Conservation (phyloP, 2,329 filamentous ascomycete genomes). For the Xylariaceae sp. region DNA sequence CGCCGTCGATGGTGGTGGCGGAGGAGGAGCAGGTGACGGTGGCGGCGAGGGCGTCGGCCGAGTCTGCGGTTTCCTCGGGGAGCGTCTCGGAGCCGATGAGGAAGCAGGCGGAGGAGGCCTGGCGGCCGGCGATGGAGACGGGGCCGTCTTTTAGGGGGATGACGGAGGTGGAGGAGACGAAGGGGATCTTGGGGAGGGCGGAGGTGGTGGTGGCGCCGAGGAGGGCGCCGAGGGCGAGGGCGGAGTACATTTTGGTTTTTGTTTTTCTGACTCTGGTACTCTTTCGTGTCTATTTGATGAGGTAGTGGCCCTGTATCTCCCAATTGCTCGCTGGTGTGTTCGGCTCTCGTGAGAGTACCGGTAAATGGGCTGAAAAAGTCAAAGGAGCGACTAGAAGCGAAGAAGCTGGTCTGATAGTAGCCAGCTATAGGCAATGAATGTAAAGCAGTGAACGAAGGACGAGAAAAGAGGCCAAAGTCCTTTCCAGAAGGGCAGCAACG, state of each 20-base stretch:
- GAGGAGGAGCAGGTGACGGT: slow-evolving; percentile 45
- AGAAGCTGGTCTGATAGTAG: slow-evolving; percentile 1
- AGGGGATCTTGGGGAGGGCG: slow-evolving; percentile 18
- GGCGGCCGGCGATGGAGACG: background rate
- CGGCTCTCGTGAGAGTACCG: no score
- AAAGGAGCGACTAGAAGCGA: slow-evolving; percentile 1
- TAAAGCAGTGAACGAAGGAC: slow-evolving; percentile 5
- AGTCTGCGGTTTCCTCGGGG: slow-evolving; percentile 43
- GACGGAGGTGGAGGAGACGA: slow-evolving; percentile 9
- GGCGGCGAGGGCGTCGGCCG: slow-evolving; percentile 36
- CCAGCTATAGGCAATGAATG: slow-evolving; percentile 1
- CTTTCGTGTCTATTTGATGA: no score
- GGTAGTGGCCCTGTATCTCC: no score
- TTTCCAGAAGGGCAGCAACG: slow-evolving; percentile 14
- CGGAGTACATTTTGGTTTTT: slow-evolving; percentile 7
- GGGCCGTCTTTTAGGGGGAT: slow-evolving; percentile 8
- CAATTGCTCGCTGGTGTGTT: no score
- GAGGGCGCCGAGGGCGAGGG: slow-evolving; percentile 6
- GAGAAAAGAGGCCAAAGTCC: slow-evolving; percentile 12
- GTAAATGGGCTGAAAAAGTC: no score
- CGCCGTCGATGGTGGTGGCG: slow-evolving; percentile 44
- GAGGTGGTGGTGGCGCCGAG: slow-evolving; percentile 10
- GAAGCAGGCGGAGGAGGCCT: slow-evolving; percentile 39
- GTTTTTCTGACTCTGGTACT: background rate
- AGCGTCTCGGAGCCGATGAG: slow-evolving; percentile 46